Conservation (phyloP, 495 filamentous ascomycete genomes). For the Podospora tetraspora region DNA sequence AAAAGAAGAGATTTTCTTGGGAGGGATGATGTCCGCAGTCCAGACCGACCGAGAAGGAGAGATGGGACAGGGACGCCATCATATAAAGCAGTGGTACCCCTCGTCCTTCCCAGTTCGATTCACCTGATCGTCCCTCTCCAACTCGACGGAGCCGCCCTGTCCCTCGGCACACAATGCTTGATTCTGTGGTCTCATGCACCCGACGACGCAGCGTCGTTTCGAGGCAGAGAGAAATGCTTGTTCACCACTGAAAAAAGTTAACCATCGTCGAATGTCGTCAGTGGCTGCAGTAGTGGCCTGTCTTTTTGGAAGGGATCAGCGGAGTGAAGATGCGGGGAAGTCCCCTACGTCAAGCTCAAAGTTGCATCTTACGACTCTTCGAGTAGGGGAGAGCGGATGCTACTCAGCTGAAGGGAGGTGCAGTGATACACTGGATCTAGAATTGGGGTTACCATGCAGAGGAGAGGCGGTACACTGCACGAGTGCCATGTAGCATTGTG, state of each 20-base stretch:
- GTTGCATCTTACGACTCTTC: neutral
- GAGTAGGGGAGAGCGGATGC: neutral
- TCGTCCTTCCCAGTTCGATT: neutral
- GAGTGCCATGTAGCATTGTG: neutral
- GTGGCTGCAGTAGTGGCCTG: neutral
- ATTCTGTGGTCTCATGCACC: neutral
- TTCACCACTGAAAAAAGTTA: neutral
- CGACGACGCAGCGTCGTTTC: neutral
- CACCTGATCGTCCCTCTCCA: neutral
- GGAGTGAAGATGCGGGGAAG: neutral
- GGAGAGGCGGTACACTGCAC: neutral
- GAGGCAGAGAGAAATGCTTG: neutral
- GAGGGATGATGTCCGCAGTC: neutral
- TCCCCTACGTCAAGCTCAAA: neutral
- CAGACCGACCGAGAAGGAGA: neutral
- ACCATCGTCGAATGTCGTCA: neutral
- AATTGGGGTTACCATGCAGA: neutral
- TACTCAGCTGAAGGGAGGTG: neutral
- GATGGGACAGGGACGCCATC: neutral
- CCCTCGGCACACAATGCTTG: neutral
- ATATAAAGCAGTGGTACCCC: neutral
- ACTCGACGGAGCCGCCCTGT: neutral
- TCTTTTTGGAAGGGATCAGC: neutral
- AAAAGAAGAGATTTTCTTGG: neutral
- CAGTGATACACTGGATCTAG: neutral